Conservation (phyloP, 768 basidiomycete genomes). For the Rhodosporidiobolus odoratus region DNA sequence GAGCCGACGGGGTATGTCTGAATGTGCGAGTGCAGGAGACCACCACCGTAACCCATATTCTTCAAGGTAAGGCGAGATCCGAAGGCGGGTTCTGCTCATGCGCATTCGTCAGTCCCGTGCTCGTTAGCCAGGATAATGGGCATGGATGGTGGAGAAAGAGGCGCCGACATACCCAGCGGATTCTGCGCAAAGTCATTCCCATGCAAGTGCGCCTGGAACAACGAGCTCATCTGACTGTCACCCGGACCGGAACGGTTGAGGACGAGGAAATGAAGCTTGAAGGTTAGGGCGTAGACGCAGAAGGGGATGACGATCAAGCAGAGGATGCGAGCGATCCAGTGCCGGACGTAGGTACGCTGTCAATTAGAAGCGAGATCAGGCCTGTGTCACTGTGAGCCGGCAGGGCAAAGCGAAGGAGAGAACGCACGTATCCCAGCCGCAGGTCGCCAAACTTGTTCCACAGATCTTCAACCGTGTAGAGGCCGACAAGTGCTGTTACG, state of each 20-base stretch:
- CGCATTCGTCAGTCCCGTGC: not conserved
- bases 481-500: conserved; percentile 84
- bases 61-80: conserved; percentile 90
- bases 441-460: conserved; percentile 98
- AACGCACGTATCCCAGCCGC: conserved; percentile 70
- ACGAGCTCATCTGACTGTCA: conserved; percentile 95
- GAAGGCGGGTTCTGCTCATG: conserved; percentile 65
- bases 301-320: conserved; percentile 87
- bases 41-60: conserved; percentile 97
- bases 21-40: conserved; percentile 92
- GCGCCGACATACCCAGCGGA: conserved; percentile 63
- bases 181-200: conserved; percentile 91
- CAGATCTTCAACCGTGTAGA: conserved; percentile 94
- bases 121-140: not conserved
- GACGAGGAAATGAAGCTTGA: conserved; percentile 94
- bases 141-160: not conserved
- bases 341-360: conserved; percentile 77
- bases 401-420: not conserved
- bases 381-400: not conserved
- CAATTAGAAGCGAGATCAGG: not conserved
- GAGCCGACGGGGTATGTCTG: conserved; percentile 90
- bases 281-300: conserved; percentile 84
- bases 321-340: conserved; percentile 79
- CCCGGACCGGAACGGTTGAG: conserved; percentile 92
- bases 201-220: conserved; percentile 92